Percentiles rank a stretch among this genome's conserved stretches.
phyloP scores from a whole-genome alignment of 768 basidiomycete genomes.

The Hortiboletus flavorubellus region DNA sequence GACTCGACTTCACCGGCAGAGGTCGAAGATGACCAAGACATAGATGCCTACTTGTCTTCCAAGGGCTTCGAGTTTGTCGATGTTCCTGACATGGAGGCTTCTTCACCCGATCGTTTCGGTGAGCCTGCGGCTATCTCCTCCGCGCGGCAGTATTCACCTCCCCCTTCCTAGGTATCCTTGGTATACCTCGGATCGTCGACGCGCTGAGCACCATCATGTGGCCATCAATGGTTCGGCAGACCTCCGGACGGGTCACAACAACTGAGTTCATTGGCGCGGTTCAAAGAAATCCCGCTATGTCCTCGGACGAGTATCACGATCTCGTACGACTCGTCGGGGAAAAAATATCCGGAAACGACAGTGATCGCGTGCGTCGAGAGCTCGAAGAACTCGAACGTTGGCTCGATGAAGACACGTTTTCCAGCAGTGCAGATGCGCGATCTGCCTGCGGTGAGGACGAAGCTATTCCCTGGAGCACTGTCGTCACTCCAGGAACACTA shows the following conservation, averaged over 20 bases:
- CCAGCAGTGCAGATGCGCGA: constrained; percentile 15
- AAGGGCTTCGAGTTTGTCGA: constrained; percentile 80
- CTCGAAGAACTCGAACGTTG: constrained; percentile 60
- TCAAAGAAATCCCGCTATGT: background rate
- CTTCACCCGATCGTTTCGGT: constrained; percentile 18
- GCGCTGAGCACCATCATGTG: constrained; percentile 87
- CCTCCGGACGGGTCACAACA: background rate
- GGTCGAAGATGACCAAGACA: constrained; percentile 47
- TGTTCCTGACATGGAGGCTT: constrained; percentile 11
- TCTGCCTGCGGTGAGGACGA: constrained; percentile 18
- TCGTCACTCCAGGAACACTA: constrained; percentile 27
- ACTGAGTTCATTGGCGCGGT: background rate
- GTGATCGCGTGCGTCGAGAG: constrained; percentile 43
- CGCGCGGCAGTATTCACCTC: background rate
- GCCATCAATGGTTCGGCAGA: constrained; percentile 60
- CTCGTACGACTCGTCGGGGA: constrained; percentile 21
- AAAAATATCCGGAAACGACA: constrained; percentile 24
- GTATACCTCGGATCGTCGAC: constrained; percentile 68
- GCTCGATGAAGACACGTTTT: constrained; percentile 46
- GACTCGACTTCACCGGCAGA: constrained; percentile 19
- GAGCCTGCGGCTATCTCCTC: background rate
- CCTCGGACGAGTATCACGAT: constrained; percentile 20
- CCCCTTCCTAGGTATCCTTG: constrained; percentile 40
- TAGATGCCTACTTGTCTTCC: constrained; percentile 64
- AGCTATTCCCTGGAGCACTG: constrained; percentile 41